A percentile compares a stretch with the other conserved stretches of the same genome.
Conservation (phyloP, 208 protist species). For the Leishmania major region DNA sequence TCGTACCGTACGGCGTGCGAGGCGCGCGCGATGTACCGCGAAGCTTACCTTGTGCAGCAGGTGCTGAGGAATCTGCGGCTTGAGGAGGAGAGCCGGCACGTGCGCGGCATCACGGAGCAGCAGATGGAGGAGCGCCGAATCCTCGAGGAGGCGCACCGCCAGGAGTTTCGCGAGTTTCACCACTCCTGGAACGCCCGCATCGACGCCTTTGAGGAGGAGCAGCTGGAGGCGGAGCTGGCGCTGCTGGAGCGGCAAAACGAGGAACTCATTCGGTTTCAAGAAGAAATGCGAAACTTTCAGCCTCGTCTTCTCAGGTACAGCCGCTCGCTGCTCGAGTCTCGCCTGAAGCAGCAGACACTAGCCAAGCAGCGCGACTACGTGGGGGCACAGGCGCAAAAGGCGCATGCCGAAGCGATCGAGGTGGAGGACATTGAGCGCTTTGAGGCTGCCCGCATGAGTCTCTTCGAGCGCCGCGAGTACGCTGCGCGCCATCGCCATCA, state of each 20-base stretch:
- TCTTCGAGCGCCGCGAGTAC: constrained; percentile 71
- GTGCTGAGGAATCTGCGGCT: constrained; percentile 86
- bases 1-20: constrained; percentile 85
- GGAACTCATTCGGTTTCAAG: constrained; percentile 77
- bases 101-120: constrained; percentile 85
- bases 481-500: constrained; percentile 71
- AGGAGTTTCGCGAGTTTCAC: constrained; percentile 90
- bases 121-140: constrained; percentile 85
- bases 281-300: constrained; percentile 64
- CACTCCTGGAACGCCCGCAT: constrained; percentile 87
- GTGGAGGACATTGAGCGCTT: constrained; percentile 71
- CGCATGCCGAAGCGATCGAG: constrained; percentile 78
- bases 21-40: constrained; percentile 85
- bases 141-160: constrained; percentile 85
- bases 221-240: constrained; percentile 75
- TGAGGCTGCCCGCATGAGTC: constrained; percentile 47
- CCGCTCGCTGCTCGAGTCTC: constrained; percentile 74
- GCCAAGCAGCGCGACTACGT: constrained; percentile 90
- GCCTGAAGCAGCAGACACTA: constrained; percentile 83
- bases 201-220: constrained; percentile 84
- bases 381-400: constrained; percentile 78
- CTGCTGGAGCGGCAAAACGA: constrained; percentile 92
- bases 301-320: constrained; percentile 72
- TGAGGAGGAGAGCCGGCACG: constrained; percentile 89
- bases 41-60: constrained; percentile 92